Conservation (phyloP, 108 stramenopile species). For the Cylindrotheca fusiformis region DNA sequence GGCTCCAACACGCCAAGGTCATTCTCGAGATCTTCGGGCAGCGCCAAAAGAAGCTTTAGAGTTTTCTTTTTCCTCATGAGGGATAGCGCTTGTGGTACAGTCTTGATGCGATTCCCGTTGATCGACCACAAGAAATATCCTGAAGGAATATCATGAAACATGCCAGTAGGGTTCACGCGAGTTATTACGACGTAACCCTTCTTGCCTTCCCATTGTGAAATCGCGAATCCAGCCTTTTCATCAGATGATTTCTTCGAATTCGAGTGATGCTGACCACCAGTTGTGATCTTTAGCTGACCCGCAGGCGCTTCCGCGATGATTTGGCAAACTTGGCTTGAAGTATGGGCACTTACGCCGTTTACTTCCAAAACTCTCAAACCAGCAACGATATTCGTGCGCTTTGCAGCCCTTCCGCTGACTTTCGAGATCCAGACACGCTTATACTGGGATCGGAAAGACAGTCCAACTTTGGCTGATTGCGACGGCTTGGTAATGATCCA, state of each 20-base stretch:
- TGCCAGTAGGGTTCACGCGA: neutral
- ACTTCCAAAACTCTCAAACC: neutral
- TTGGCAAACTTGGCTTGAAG: neutral
- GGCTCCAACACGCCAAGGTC: slow-evolving; percentile 80
- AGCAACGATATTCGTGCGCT: neutral
- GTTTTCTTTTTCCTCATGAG: neutral
- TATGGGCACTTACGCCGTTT: neutral
- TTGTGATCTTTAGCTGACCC: neutral
- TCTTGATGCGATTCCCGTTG: neutral
- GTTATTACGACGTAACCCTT: neutral
- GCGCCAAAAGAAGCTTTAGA: neutral
- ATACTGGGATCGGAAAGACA: neutral
- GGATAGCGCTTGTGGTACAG: neutral
- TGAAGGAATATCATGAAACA: neutral
- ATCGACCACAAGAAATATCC: neutral
- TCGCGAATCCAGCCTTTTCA: neutral
- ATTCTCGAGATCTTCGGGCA: neutral
- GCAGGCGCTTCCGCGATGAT: neutral
- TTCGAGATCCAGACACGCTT: neutral
- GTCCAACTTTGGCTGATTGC: neutral
- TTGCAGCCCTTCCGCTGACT: neutral
- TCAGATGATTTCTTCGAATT: neutral
- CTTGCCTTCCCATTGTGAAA: neutral
- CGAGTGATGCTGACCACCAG: neutral
- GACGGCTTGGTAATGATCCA: neutral